Conservation (phyloP, 768 basidiomycete species). For the Tubosaeta sp. region DNA sequence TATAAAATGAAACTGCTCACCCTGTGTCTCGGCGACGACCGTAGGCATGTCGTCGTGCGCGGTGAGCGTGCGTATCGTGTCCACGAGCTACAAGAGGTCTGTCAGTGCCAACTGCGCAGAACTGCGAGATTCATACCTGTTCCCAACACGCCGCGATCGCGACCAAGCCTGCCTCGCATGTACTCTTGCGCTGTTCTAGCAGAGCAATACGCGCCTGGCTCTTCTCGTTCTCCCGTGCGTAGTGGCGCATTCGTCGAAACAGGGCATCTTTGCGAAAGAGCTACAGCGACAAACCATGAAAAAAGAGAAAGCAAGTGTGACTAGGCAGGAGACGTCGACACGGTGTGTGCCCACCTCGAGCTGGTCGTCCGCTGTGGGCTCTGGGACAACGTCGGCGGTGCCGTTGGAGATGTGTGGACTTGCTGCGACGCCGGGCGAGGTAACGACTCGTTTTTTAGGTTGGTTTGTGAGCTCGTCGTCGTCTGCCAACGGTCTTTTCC, state of each 20-base stretch:
- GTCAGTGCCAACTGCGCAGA: background rate
- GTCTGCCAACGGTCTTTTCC: conserved; percentile 55
- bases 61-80: conserved; percentile 59
- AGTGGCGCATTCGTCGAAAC: conserved; percentile 79
- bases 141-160: conserved; percentile 79
- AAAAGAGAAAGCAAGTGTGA: conserved; percentile 17
- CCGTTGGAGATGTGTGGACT: conserved; percentile 47
- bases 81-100: conserved; percentile 47
- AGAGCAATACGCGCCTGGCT: conserved; percentile 56
- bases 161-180: conserved; percentile 66
- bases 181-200: conserved; percentile 60
- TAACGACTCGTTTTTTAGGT: conserved; percentile 55
- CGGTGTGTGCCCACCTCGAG: conserved; percentile 53
- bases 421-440: conserved; percentile 40
- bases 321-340: conserved; percentile 19
- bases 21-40: conserved; percentile 39
- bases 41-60: conserved; percentile 47
- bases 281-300: conserved; percentile 33
- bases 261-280: conserved; percentile 86
- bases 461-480: conserved; percentile 41
- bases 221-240: conserved; percentile 70
- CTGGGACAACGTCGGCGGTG: conserved; percentile 31
- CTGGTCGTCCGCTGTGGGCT: conserved; percentile 49
- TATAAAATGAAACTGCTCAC: conserved; percentile 22
- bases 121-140: conserved; percentile 46